Evolutionary conservation across 306 rosid genomes (phyloP).

Genomic region (Echinosophora koreensis): DNA sequence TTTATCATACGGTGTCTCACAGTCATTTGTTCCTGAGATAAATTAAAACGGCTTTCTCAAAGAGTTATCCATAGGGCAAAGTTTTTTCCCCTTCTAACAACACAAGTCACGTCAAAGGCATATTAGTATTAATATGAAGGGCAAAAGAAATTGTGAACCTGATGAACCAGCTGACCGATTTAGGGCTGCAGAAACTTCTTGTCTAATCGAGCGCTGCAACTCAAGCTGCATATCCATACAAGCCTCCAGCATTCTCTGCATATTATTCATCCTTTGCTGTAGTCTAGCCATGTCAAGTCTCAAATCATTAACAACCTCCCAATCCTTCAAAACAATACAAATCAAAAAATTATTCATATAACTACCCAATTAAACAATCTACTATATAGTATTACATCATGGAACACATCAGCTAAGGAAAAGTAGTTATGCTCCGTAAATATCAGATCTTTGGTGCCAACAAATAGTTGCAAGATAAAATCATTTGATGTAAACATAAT

Average conservation of each 20-base stretch:
- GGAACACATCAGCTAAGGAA: slow-evolving; percentile 21
- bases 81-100: neutral
- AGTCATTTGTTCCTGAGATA: slow-evolving; percentile 58
- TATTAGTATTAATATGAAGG: neutral
- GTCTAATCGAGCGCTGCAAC: slow-evolving; percentile 89
- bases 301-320: slow-evolving; percentile 88
- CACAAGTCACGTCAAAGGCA: too few species aligned
- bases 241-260: slow-evolving; percentile 92
- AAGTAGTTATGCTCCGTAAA: neutral
- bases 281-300: slow-evolving; percentile 92
- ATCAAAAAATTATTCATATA: neutral
- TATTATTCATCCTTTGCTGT: slow-evolving; percentile 87
- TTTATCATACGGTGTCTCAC: slow-evolving; percentile 59
- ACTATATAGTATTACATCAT: neutral
- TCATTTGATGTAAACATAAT: neutral
- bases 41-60: slow-evolving; percentile 22
- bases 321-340: slow-evolving; percentile 64
- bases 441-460: neutral
- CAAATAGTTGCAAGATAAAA: slow-evolving; percentile 5
- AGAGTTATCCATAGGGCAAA: neutral
- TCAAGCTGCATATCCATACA: slow-evolving; percentile 99
- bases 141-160: slow-evolving; percentile 58
- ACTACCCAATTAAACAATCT: neutral
- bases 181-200: slow-evolving; percentile 96
- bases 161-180: slow-evolving; percentile 66